These are phyloP conservation scores for Diospyros kaki DNA, from an alignment of 148 eudicot species.

Conservation along the genomic window DNA sequence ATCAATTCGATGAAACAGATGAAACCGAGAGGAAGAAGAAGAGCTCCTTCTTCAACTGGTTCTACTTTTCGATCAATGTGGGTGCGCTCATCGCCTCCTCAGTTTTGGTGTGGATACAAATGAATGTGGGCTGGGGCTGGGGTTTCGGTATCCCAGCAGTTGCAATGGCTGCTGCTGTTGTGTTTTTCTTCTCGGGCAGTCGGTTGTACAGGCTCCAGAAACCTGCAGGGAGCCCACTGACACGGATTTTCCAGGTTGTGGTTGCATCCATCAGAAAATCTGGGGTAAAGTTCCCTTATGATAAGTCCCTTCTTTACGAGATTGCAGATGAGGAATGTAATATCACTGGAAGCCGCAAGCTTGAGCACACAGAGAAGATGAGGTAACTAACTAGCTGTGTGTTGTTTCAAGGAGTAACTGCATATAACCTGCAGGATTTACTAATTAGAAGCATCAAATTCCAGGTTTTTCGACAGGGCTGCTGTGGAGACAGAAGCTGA, in stretches of 20 bases:
- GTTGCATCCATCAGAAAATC: slow-evolving; percentile 35
- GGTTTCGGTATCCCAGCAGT: slow-evolving; percentile 43
- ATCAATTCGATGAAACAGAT: slow-evolving; percentile 71
- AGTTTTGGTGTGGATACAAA: slow-evolving; percentile 41
- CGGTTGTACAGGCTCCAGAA: slow-evolving; percentile 20
- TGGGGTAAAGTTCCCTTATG: slow-evolving; percentile 16
- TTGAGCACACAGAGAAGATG: slow-evolving; percentile 26
- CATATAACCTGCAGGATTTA: neutral
- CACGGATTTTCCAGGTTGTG: slow-evolving; percentile 30
- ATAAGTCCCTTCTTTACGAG: slow-evolving; percentile 23
- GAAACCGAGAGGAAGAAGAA: slow-evolving; percentile 49
- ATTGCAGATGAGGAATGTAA: slow-evolving; percentile 20
- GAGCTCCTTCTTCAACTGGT: slow-evolving; percentile 71
- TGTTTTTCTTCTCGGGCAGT: slow-evolving; percentile 25
- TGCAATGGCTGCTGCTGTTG: slow-evolving; percentile 35
- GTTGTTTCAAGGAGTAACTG: too few relatives aligned
- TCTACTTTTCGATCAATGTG: slow-evolving; percentile 53
- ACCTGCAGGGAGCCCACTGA: slow-evolving; percentile 41
- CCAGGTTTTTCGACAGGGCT: slow-evolving; percentile 63
- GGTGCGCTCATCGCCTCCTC: slow-evolving; percentile 47
- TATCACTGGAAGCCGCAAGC: slow-evolving; percentile 25
- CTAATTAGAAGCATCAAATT: slow-evolving; percentile 2
- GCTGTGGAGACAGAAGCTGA: slow-evolving; percentile 39
- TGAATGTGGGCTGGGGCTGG: slow-evolving; percentile 40
- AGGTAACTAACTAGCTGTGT: slow-evolving; percentile 11